Evolutionary conservation across 768 basidiomycete species (phyloP).

Genomic region (Hydnomerulius pinastri): DNA sequence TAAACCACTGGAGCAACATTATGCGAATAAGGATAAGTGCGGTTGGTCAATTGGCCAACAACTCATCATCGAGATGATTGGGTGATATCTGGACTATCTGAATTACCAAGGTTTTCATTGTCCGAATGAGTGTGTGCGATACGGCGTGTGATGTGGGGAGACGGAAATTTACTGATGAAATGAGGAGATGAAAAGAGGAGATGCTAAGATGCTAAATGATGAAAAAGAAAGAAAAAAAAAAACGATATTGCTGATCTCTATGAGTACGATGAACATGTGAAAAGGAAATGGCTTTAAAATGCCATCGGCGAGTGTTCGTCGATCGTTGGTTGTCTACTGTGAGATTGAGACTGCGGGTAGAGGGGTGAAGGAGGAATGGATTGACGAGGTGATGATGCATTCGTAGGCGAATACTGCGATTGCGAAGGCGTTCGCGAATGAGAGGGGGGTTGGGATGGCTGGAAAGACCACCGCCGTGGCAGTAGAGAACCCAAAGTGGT

Average conservation of each 20-base stretch:
- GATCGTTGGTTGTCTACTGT: constrained; percentile 35
- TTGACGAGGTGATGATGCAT: constrained; percentile 31
- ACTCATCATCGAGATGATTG: constrained; percentile 1
- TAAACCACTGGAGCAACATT: constrained; percentile 3
- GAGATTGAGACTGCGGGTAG: constrained; percentile 23
- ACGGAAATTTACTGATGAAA: constrained; percentile 2
- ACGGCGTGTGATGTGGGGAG: neutral
- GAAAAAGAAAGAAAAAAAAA: neutral
- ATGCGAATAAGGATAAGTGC: constrained; percentile 10
- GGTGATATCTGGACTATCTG: neutral
- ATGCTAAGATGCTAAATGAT: neutral
- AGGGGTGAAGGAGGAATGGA: constrained; percentile 34
- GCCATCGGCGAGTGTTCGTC: constrained; percentile 25
- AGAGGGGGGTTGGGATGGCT: constrained; percentile 25
- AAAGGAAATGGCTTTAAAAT: constrained; percentile 12
- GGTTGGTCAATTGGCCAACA: no score
- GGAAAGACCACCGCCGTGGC: constrained; percentile 35
- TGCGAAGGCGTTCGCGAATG: constrained; percentile 34
- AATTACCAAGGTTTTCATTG: constrained; percentile 2
- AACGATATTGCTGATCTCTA: constrained; percentile 3
- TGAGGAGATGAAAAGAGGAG: neutral
- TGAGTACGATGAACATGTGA: constrained; percentile 4
- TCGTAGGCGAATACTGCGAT: constrained; percentile 32
- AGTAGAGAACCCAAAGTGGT: constrained; percentile 37
- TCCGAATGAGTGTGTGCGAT: constrained; percentile 8